Base-by-base conservation (phyloP, 176 grass and related monocot species). In the Triticum dicoccoides region DNA sequence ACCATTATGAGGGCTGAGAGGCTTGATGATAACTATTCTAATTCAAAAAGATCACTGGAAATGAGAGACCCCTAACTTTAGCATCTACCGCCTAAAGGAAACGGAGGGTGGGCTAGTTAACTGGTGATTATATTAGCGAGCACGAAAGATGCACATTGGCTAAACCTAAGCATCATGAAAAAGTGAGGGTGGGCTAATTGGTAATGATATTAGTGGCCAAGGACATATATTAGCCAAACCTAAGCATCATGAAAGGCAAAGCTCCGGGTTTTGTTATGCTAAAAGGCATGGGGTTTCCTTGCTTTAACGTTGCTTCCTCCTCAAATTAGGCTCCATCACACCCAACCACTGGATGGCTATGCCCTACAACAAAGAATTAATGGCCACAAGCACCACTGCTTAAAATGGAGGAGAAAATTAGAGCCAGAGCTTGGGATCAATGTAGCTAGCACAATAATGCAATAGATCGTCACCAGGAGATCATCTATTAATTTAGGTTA, bases 161-260 rank as follows among this genome's bases (percentile, higher is more conserved):
- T 75, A 87, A 52, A 62, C 65, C 65, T 86, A 88, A 90, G 47
- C 86, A 86, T 86, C 71, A 89, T 77, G 30, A 76, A 45, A 65
- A 76, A 32, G 45, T 32, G 27, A 20, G 27, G 14, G 47, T n/a
- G 74, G 9, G 29, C 27, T n/a, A 81, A 81, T 65, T 20, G 72
- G 45, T 69, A 42, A 87, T 35, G 65, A 65, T 30, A 69, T 66
- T 65, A 80, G 61, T 74, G 39, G 27, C 13, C 20, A 61, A 52
- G 45, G 69, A 73, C 69, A 63, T 61, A 65, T 61, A 64, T 44
- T 90, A 75, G 80, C 18, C 44, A 87, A 51, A 69, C 70, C 82
- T 85, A 88, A 89, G 47, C 74, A 90, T 86, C 71, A 87, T 81
- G 61, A 70, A 58, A 65, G 83, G 65, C 39, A 82, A 56, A n/a